Evolutionary conservation across 106 monocot genomes (phyloP).

Genomic region (Acorus gramineus): DNA sequence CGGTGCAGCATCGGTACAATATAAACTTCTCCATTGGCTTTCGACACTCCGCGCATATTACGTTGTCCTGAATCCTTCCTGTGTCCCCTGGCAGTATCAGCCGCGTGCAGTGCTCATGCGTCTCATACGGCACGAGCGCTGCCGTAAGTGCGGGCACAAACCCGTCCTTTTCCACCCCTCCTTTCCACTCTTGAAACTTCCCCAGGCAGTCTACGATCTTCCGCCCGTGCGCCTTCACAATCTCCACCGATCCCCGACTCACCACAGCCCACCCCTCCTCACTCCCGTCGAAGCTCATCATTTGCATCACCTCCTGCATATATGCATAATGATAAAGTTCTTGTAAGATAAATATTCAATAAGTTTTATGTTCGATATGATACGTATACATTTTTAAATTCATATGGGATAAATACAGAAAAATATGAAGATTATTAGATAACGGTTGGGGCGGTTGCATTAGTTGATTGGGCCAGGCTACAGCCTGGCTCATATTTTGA

Average conservation of each 20-base stretch:
- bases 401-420: too few species aligned
- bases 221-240: slow-evolving; percentile 41
- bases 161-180: slow-evolving; percentile 28
- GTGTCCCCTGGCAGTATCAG: slow-evolving; percentile 69
- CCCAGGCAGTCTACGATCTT: slow-evolving; percentile 45
- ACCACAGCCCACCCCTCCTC: slow-evolving; percentile 77
- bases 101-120: slow-evolving; percentile 59
- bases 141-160: slow-evolving; percentile 48
- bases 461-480: too few species aligned
- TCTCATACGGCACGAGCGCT: slow-evolving; percentile 54
- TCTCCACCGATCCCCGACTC: slow-evolving; percentile 36
- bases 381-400: too few species aligned
- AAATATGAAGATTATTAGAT: too few species aligned
- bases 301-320: slow-evolving; percentile 40
- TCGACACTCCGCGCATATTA: slow-evolving; percentile 68
- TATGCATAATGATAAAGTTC: too few species aligned
- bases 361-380: too few species aligned
- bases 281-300: slow-evolving; percentile 76
- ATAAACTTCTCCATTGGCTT: slow-evolving; percentile 76
- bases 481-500: too few species aligned
- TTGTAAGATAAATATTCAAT: too few species aligned
- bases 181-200: slow-evolving; percentile 55
- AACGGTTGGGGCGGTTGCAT: too few species aligned
- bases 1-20: slow-evolving; percentile 73
- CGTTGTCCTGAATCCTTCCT: slow-evolving; percentile 30